Percentiles rank a stretch among this genome's conserved stretches.
Evolutionary conservation across 305 asterid genomes (phyloP).

Genomic region (Striga hermonthica): DNA sequence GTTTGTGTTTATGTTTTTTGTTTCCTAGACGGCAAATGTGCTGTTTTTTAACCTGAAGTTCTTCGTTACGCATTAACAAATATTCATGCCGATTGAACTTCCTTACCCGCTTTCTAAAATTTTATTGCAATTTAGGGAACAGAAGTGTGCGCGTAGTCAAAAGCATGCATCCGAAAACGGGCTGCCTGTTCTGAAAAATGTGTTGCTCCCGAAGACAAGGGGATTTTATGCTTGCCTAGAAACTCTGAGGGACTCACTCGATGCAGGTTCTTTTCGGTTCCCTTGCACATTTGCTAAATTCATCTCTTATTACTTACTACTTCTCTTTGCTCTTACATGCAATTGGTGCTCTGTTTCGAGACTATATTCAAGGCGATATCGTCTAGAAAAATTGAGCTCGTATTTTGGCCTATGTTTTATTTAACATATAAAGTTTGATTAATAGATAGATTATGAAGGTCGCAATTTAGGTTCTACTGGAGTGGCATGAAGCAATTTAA

Average conservation of each 20-base stretch:
- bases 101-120: not conserved
- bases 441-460: too few species aligned
- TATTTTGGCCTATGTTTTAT: too few species aligned
- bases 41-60: not conserved
- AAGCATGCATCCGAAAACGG: constrained; percentile 75
- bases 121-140: constrained; percentile 54
- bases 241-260: constrained; percentile 62
- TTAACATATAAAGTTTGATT: too few species aligned
- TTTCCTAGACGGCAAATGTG: not conserved
- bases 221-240: constrained; percentile 75
- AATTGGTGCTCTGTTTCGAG: not conserved
- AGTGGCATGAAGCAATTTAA: too few species aligned
- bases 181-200: constrained; percentile 68
- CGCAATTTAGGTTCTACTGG: too few species aligned
- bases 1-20: too few species aligned
- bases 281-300: constrained; percentile 8
- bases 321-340: not conserved
- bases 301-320: not conserved
- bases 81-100: too few species aligned
- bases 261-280: constrained; percentile 59
- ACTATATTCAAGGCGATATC: not conserved
- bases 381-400: too few species aligned
- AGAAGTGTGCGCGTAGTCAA: constrained; percentile 70
- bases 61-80: too few species aligned
- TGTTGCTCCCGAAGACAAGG: constrained; percentile 73